Evolutionary conservation across 176 grass and related monocot species (phyloP).

Genomic region (Lolium multiflorum): DNA sequence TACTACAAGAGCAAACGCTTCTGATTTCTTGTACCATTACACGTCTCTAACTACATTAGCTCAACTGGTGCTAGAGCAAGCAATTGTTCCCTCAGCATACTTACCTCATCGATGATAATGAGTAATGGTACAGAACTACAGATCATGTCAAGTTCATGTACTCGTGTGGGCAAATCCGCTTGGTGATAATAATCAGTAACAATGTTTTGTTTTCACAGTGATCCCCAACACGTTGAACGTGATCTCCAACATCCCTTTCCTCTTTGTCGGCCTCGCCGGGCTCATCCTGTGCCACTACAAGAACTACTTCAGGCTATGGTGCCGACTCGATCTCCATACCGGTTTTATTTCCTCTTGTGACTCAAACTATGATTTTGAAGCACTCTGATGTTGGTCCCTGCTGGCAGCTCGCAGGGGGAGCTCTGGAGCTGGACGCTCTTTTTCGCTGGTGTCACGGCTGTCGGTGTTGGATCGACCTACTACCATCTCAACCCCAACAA

Average conservation of each 20-base stretch:
- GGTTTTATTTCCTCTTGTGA: neutral
- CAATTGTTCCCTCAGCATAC: neutral
- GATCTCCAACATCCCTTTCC: constrained; percentile 90
- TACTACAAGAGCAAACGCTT: neutral
- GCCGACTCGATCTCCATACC: neutral
- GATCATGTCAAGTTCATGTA: no score
- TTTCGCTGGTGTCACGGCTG: constrained; percentile 67
- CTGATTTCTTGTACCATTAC: no score
- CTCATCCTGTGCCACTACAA: constrained; percentile 75
- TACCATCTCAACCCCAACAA: constrained; percentile 90
- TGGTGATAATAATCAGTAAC: no score
- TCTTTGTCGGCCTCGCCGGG: constrained; percentile 69
- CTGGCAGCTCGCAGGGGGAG: constrained; percentile 80
- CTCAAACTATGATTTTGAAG: neutral
- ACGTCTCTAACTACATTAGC: neutral
- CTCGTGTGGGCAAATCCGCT: no score
- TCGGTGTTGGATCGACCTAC: constrained; percentile 86
- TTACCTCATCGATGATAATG: no score
- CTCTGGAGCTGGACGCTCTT: constrained; percentile 83
- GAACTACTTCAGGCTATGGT: constrained; percentile 89
- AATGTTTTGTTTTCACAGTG: no score
- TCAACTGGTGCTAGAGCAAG: neutral
- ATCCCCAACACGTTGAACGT: constrained; percentile 92
- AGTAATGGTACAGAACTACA: no score
- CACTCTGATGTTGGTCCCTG: neutral